A percentile compares a stretch with the other conserved stretches of the same genome.
Evolutionary conservation across 208 protist genomes (phyloP).

Genomic region (Wallacemonas sp.): DNA sequence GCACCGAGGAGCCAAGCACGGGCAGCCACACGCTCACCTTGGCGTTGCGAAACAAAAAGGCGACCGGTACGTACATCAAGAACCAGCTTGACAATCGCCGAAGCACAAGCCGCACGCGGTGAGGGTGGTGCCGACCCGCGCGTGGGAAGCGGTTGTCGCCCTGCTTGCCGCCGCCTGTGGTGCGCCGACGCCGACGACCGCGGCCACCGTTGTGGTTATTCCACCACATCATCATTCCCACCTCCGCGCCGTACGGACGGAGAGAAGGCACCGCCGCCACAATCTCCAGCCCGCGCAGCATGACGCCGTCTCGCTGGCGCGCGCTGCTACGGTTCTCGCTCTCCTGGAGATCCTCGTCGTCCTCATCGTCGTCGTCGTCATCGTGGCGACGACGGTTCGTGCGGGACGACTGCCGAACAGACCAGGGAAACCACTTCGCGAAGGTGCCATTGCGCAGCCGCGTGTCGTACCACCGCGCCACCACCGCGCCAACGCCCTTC

Average conservation of each 20-base stretch:
- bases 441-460: conserved; percentile 16
- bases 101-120: too few species aligned
- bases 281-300: conserved; percentile 77
- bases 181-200: background rate
- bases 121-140: too few species aligned
- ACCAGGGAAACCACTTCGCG: conserved; percentile 16
- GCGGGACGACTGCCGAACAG: background rate
- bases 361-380: conserved; percentile 18
- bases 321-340: conserved; percentile 50
- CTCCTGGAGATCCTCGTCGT: conserved; percentile 42
- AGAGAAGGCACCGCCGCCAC: conserved; percentile 58
- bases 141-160: too few species aligned
- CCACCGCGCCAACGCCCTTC: conserved; percentile 13
- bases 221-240: conserved; percentile 66
- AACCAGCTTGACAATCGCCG: background rate
- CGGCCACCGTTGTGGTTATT: conserved; percentile 23
- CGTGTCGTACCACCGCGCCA: conserved; percentile 17
- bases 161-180: too few species aligned
- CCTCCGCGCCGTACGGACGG: conserved; percentile 68
- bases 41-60: background rate
- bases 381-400: background rate
- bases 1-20: conserved; percentile 18
- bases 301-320: conserved; percentile 40
- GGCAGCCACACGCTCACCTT: conserved; percentile 14
- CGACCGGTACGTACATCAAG: background rate